Evolutionary conservation across 441 rosid genomes (phyloP), one percentile per base, ranked within the genome.

Genomic region (California macrophylla): DNA sequence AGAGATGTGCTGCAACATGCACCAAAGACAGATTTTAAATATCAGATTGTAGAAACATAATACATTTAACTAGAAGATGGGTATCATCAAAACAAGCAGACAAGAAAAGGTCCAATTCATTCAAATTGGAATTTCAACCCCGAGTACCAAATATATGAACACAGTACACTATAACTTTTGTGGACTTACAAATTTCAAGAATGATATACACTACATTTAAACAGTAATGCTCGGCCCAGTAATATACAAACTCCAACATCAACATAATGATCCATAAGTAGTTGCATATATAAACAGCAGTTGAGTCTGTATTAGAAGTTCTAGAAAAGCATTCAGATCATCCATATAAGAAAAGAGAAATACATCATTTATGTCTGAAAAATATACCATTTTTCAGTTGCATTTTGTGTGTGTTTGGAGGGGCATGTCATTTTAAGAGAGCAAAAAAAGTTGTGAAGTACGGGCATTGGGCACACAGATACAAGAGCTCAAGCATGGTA

Each of bases 1-100:
- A 95, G 82, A 72, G 93, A 86, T 71, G 92, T 86, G 87, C 99
- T 95, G 85, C 60, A 82, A 75, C 66, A 82, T 29, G 74, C 64
- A 76, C 61, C 70, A 79, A 77, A 71, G 32, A 58, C 26, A 77
- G 75, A 36, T 71, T 69, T 25, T 30, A 67, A 68, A 42, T 74
- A 63, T 52, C 67, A 50, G 56, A 70, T 66, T 63, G 73, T 30
- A 71, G 62, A 64, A 65, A n/a, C 16, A 63, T 26, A 54, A 38
- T 38, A 45, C 50, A 64, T 30, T 66, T 24, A 64, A 64, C 42
- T 18, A 29, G 32, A 60, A 10, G 66, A 29, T 64, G 40, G 40
- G 42, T 29, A n/a, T 45, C 58, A 25, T 5, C 26, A 1, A 56
- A 65, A 66, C 6, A 12, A 24, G 38, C 62, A 64, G 7, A 40